phyloP scores from a whole-genome alignment of 345 rosid genomes.

The Abelmoschus esculentus region DNA sequence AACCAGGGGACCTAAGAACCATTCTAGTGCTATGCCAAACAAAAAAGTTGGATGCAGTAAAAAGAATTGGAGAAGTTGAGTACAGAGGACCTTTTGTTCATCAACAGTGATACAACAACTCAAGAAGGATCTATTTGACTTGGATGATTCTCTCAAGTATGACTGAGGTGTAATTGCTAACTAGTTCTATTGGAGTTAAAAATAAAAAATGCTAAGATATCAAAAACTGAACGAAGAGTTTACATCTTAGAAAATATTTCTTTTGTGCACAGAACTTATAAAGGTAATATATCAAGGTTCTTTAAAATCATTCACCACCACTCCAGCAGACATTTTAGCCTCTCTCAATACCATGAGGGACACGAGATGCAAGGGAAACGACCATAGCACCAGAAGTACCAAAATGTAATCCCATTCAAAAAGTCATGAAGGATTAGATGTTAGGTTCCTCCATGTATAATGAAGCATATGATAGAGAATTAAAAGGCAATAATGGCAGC shows the following conservation, averaged over 20 bases:
- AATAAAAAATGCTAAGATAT: neutral
- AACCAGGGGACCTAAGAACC: neutral
- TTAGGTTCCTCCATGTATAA: neutral
- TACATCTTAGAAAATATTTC: neutral
- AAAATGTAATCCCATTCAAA: neutral
- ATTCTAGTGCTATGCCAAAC: neutral
- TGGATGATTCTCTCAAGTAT: neutral
- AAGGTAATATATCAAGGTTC: neutral
- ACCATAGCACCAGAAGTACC: neutral
- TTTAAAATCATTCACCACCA: neutral
- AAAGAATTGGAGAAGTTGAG: neutral
- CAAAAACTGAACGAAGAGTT: neutral
- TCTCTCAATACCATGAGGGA: neutral
- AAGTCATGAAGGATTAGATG: neutral
- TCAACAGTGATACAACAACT: neutral
- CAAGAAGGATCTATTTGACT: conserved; percentile 1
- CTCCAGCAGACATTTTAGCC: neutral
- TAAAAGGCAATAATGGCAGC: neutral
- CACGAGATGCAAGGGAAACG: neutral
- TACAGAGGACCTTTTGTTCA: neutral
- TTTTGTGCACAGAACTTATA: neutral
- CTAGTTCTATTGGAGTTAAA: neutral
- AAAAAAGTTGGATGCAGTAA: neutral
- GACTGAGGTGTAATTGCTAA: neutral
- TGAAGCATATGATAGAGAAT: neutral